Conservation (phyloP, 805 yeast species). For the Saccharomycopsis oosterbeekiorum region DNA sequence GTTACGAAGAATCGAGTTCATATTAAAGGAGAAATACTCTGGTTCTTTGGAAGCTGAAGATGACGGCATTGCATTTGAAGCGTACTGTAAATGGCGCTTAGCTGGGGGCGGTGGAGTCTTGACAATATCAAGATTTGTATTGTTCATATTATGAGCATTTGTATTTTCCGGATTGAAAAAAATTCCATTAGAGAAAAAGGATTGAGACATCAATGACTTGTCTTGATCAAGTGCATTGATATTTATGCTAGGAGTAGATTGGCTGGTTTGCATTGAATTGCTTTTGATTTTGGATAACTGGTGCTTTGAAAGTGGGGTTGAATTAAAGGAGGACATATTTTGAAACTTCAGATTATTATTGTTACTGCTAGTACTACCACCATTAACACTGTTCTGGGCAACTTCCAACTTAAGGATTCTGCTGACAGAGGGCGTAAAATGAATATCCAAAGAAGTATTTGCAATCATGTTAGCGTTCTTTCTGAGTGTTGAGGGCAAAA, state of each 20-base stretch:
- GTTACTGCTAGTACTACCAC: no score
- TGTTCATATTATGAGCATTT: background rate
- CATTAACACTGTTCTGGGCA: background rate
- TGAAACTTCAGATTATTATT: background rate
- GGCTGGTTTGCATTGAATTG: background rate
- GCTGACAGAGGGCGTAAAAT: background rate
- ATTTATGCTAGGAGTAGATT: background rate
- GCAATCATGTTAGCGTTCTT: background rate
- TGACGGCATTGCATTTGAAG: background rate
- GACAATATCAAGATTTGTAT: background rate
- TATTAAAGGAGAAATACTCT: background rate
- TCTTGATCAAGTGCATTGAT: background rate
- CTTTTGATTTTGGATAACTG: background rate
- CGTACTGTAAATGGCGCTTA: background rate
- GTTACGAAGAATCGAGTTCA: background rate
- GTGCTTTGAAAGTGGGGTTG: background rate
- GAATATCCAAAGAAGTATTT: background rate
- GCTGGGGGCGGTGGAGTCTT: conserved; percentile 1
- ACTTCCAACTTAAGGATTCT: background rate
- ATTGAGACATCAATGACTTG: background rate
- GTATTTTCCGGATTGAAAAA: background rate
- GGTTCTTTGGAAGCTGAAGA: background rate
- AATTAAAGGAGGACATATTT: background rate
- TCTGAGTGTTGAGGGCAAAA: background rate
- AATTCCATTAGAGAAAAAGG: background rate